Percentiles rank a stretch among this genome's conserved stretches.
These are phyloP conservation scores for Akanthomyces dipterigenus DNA, from an alignment of 2,329 filamentous ascomycete genomes.

Conservation along the genomic window DNA sequence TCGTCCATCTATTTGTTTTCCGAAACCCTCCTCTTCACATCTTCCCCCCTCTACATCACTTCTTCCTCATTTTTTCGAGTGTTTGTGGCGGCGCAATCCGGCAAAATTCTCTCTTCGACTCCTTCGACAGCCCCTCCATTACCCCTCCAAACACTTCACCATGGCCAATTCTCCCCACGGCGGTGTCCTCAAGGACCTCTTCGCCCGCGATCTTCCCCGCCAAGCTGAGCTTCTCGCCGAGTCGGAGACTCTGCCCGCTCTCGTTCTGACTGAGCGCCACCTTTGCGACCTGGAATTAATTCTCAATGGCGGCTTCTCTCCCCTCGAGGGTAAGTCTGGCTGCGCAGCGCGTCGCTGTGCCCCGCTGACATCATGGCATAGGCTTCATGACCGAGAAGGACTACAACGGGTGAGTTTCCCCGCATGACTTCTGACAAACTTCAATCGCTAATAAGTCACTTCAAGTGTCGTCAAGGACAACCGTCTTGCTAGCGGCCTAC, in stretches of 20 bases:
- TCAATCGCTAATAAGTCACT: constrained; percentile 21
- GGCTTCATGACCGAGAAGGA: constrained; percentile 97
- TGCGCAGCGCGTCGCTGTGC: not conserved
- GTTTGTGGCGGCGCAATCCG: not conserved
- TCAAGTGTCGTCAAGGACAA: constrained; percentile 78
- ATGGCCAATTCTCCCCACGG: constrained; percentile 75
- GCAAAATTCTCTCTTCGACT: not conserved
- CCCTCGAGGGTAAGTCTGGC: constrained; percentile 72
- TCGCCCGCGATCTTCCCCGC: constrained; percentile 83
- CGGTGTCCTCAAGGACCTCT: constrained; percentile 94
- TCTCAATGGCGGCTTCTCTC: constrained; percentile 95
- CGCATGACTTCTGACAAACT: not conserved
- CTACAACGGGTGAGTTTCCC: constrained; percentile 70
- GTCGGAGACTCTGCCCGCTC: constrained; percentile 77
- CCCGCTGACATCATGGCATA: constrained; percentile 29
- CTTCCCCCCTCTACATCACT: not conserved
- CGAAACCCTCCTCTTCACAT: not conserved
- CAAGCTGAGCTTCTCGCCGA: constrained; percentile 74
- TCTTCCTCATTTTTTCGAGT: constrained; percentile 3
- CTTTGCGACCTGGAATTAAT: constrained; percentile 97
- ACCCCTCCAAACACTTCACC: constrained; percentile 21
- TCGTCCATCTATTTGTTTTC: not conserved
- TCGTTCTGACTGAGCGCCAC: constrained; percentile 85
- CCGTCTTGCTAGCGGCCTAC: constrained; percentile 78
- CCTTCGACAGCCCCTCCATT: not conserved